A percentile compares a stretch with the other conserved stretches of the same genome.
Evolutionary conservation across 441 rosid genomes (phyloP).

Genomic region (Viola pubescens): DNA sequence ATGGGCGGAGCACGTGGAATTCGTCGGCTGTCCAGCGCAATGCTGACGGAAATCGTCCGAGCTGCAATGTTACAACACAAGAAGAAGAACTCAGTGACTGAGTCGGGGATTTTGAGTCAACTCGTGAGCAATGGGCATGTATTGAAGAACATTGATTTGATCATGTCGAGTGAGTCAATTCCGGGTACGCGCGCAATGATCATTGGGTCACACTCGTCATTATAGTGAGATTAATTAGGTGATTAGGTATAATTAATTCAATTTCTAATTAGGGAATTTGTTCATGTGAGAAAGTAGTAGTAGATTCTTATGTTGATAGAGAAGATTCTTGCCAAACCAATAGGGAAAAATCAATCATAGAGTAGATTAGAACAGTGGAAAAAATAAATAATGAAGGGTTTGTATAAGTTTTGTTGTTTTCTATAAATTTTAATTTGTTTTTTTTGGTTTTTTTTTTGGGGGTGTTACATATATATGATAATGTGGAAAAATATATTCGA

Average conservation of each 20-base stretch:
- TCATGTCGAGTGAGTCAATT: constrained; percentile 35
- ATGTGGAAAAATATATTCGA: too few species aligned
- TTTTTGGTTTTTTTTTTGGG: too few species aligned
- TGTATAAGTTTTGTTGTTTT: too few species aligned
- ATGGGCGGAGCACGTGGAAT: constrained; percentile 78
- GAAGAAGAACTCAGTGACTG: constrained; percentile 43
- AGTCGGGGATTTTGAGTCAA: constrained; percentile 57
- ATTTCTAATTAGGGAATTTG: constrained; percentile 60
- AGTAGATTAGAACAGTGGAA: too few species aligned
- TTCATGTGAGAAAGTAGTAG: constrained; percentile 15
- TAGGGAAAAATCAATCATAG: too few species aligned
- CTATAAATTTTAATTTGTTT: too few species aligned
- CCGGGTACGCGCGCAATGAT: constrained; percentile 41
- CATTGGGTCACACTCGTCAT: constrained; percentile 28
- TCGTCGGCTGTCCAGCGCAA: constrained; percentile 48
- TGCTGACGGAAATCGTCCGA: constrained; percentile 70
- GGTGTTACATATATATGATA: too few species aligned
- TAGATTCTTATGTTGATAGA: too few species aligned
- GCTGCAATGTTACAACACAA: constrained; percentile 46
- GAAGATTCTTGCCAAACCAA: too few species aligned
- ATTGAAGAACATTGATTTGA: constrained; percentile 41
- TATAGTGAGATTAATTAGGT: constrained; percentile 19
- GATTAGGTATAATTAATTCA: constrained; percentile 21
- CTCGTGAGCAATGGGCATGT: constrained; percentile 46
- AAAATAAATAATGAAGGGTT: too few species aligned